Percentiles rank a stretch among this genome's conserved stretches.
These are phyloP conservation scores for Monosporascus ibericus DNA, from an alignment of 2,329 filamentous ascomycete species.

Conservation along the genomic window DNA sequence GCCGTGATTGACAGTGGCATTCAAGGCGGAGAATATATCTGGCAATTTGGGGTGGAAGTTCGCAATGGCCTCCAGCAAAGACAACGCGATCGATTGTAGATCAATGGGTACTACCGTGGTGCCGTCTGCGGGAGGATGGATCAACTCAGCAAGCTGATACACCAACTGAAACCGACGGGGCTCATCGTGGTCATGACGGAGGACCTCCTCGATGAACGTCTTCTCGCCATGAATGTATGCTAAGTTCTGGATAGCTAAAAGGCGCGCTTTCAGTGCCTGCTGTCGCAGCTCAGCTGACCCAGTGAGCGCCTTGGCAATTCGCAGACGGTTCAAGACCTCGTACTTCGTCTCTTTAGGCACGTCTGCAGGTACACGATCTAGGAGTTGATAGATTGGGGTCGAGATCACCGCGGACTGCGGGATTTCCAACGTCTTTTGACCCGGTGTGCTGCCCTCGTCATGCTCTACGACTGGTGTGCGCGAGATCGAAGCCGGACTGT, in stretches of 20 bases:
- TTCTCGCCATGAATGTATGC: conserved; percentile 81
- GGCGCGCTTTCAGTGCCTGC: conserved; percentile 70
- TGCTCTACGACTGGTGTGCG: conserved; percentile 33
- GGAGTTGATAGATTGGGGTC: conserved; percentile 49
- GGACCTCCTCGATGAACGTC: conserved; percentile 77
- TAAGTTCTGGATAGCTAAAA: conserved; percentile 84
- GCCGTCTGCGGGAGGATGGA: conserved; percentile 73
- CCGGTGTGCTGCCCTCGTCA: conserved; percentile 37
- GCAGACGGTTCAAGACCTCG: conserved; percentile 76
- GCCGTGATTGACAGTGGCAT: conserved; percentile 93
- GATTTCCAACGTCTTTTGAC: conserved; percentile 59
- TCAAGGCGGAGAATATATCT: conserved; percentile 86
- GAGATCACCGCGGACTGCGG: conserved; percentile 49
- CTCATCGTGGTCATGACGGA: conserved; percentile 84
- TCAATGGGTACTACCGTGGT: conserved; percentile 63
- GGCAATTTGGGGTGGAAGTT: conserved; percentile 68
- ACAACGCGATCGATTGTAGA: conserved; percentile 76
- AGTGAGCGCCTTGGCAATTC: conserved; percentile 74
- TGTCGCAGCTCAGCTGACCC: conserved; percentile 61
- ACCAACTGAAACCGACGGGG: conserved; percentile 82
- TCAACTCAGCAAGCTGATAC: conserved; percentile 86
- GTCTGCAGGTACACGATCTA: conserved; percentile 51
- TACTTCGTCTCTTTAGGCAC: conserved; percentile 71
- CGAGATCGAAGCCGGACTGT: conserved; percentile 35
- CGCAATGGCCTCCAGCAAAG: conserved; percentile 77